Conservation (phyloP, 495 filamentous ascomycete genomes). For the Choiromyces venosus region DNA sequence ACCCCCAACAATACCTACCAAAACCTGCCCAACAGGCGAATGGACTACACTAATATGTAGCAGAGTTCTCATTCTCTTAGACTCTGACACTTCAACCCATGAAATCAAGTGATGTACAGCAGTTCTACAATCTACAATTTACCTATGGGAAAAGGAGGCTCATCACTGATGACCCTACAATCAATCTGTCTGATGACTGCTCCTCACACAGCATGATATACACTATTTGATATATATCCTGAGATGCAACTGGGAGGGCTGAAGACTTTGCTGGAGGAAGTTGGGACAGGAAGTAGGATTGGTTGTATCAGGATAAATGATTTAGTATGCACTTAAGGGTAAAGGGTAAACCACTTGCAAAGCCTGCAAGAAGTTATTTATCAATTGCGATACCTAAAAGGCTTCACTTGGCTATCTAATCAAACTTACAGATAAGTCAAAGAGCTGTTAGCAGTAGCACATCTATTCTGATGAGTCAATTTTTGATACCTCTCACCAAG, state of each 20-base stretch:
- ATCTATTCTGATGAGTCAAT: too few species aligned
- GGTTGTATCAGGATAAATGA: background rate
- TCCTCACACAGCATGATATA: background rate
- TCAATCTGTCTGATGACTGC: background rate
- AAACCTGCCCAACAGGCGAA: too few species aligned
- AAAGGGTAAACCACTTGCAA: background rate
- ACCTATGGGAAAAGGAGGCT: background rate
- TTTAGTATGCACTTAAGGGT: background rate
- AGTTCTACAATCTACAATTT: background rate
- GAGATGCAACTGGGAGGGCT: background rate
- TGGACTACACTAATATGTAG: background rate
- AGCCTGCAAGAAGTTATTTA: background rate
- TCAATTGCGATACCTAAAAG: background rate
- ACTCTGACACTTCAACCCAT: background rate
- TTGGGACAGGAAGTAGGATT: background rate
- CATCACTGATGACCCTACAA: background rate
- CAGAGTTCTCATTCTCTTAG: background rate
- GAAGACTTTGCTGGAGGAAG: background rate
- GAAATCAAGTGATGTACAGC: background rate
- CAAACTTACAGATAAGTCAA: background rate
- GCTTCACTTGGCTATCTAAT: background rate
- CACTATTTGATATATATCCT: background rate
- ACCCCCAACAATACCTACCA: too few species aligned
- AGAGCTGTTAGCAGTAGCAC: background rate
- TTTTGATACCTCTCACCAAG: too few species aligned